phyloP scores from a whole-genome alignment of 176 grass and related monocot species.

The Tuctoria greenei region DNA sequence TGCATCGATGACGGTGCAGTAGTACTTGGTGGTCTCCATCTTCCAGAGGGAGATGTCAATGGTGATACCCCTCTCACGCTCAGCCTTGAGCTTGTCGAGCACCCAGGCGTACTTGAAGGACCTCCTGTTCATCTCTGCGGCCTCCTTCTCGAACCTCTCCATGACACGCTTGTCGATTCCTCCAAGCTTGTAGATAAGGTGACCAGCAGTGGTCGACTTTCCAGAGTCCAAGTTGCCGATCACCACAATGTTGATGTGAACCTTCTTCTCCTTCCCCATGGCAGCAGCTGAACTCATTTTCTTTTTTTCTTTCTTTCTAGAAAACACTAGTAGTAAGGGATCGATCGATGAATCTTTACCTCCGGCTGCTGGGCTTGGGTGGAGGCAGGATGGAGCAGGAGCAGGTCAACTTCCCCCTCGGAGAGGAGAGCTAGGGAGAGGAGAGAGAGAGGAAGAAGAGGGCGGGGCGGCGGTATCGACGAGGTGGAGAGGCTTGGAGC shows the following conservation, averaged over 20 bases:
- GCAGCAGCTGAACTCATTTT: too few species aligned
- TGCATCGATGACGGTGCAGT: too few species aligned
- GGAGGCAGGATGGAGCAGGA: too few species aligned
- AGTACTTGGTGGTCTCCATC: constrained; percentile 72
- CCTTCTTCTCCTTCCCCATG: constrained; percentile 88
- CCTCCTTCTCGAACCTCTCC: constrained; percentile 77
- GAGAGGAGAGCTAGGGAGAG: too few species aligned
- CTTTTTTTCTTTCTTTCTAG: too few species aligned
- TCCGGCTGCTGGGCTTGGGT: too few species aligned
- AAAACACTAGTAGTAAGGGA: too few species aligned
- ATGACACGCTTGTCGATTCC: constrained; percentile 91
- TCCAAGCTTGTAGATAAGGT: constrained; percentile 83
- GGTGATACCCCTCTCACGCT: constrained; percentile 78
- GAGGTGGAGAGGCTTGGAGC: too few species aligned
- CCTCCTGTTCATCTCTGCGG: constrained; percentile 86
- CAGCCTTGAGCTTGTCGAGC: constrained; percentile 91
- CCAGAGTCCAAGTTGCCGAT: constrained; percentile 82
- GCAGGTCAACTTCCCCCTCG: too few species aligned
- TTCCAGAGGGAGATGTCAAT: constrained; percentile 86
- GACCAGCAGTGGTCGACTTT: constrained; percentile 75
- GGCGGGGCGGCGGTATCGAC: too few species aligned
- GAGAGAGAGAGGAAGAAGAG: too few species aligned
- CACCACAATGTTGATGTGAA: constrained; percentile 81
- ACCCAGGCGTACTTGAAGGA: constrained; percentile 93
- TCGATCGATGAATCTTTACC: too few species aligned